These are phyloP conservation scores for Smittium mucronatum DNA, from an alignment of 371 early-diverging fungal genomes.

Conservation along the genomic window DNA sequence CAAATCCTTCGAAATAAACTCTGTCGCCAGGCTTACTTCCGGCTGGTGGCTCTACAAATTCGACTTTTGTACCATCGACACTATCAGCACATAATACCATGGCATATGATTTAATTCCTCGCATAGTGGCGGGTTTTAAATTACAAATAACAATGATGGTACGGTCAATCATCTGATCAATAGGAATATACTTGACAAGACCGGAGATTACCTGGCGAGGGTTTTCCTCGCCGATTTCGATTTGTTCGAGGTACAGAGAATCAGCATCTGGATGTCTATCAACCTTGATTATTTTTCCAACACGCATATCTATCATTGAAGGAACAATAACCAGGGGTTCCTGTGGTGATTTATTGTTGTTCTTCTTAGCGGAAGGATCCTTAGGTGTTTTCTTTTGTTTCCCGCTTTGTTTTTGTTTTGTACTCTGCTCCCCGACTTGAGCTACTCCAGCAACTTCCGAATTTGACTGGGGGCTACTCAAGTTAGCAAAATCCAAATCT, in stretches of 20 bases:
- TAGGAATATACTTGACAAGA: slow-evolving; percentile 77
- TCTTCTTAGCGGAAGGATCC: slow-evolving; percentile 33
- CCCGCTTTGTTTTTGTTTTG: slow-evolving; percentile 11
- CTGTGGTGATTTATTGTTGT: not conserved
- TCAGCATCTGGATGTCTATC: slow-evolving; percentile 88
- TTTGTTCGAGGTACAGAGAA: slow-evolving; percentile 84
- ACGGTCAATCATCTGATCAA: slow-evolving; percentile 69
- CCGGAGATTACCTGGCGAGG: slow-evolving; percentile 87
- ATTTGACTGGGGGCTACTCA: slow-evolving; percentile 18
- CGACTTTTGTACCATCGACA: slow-evolving; percentile 72
- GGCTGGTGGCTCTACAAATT: slow-evolving; percentile 77
- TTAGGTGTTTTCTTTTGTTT: slow-evolving; percentile 36
- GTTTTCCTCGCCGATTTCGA: slow-evolving; percentile 77
- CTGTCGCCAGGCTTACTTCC: slow-evolving; percentile 80
- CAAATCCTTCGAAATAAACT: slow-evolving; percentile 79
- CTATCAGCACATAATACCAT: slow-evolving; percentile 85
- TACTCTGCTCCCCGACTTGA: slow-evolving; percentile 8
- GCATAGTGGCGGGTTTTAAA: slow-evolving; percentile 90
- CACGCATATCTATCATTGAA: slow-evolving; percentile 81
- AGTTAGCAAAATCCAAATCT: not conserved
- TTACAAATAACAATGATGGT: slow-evolving; percentile 64
- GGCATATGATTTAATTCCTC: slow-evolving; percentile 85
- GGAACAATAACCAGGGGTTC: slow-evolving; percentile 33
- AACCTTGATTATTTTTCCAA: slow-evolving; percentile 72
- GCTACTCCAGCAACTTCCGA: slow-evolving; percentile 23